These are phyloP conservation scores for Erodium texanum DNA, from an alignment of 441 rosid genomes.

Conservation along the genomic window DNA sequence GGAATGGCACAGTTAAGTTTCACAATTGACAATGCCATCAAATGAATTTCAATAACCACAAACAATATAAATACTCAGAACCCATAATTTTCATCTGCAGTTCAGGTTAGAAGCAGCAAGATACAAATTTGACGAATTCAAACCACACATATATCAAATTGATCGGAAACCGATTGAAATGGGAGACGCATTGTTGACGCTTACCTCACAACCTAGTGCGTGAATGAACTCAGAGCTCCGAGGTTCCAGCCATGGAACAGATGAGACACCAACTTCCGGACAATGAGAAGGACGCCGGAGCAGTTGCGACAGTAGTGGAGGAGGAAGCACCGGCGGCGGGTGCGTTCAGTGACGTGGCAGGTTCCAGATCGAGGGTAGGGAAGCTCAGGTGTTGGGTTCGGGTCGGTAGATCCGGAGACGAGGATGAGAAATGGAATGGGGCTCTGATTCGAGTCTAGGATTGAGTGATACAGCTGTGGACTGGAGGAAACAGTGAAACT, in stretches of 20 bases:
- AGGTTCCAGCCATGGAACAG: neutral
- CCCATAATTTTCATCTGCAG: neutral
- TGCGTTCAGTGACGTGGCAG: neutral
- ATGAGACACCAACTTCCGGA: no score
- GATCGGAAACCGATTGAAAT: neutral
- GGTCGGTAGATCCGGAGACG: neutral
- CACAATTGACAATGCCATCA: neutral
- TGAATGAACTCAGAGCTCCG: neutral
- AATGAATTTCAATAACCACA: neutral
- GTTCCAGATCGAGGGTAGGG: neutral
- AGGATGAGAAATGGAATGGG: no score
- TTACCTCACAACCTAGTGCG: neutral
- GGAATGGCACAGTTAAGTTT: neutral
- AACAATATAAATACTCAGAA: neutral
- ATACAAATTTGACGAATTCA: neutral
- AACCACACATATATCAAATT: neutral
- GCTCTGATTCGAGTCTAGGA: no score
- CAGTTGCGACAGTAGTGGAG: no score
- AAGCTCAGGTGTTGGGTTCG: neutral
- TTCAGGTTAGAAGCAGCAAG: neutral
- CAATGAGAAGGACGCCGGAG: no score
- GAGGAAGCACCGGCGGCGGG: neutral
- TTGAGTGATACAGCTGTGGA: no score
- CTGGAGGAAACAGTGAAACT: no score
- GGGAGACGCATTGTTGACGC: neutral